Conservation (phyloP, 352 stramenopile species). For the Pythium rhizo-oryzae region DNA sequence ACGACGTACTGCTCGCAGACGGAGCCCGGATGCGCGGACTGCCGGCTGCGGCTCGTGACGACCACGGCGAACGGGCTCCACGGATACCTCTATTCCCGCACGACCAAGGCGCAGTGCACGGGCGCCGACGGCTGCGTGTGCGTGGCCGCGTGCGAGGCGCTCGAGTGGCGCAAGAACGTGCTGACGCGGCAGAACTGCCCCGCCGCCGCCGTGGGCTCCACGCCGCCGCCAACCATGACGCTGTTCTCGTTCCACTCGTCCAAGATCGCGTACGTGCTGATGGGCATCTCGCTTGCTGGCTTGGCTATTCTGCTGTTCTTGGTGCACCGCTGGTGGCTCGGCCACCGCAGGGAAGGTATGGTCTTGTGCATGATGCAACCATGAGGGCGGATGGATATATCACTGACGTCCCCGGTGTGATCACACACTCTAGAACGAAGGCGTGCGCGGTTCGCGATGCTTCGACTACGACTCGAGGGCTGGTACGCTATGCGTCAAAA, state of each 20-base stretch:
- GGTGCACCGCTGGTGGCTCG: conserved; percentile 13
- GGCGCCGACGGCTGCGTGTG: conserved; percentile 55
- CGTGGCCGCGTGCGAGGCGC: conserved; percentile 49
- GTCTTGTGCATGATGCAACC: not conserved
- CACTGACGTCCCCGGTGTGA: not conserved
- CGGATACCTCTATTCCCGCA: conserved; percentile 20
- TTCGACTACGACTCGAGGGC: conserved; percentile 16
- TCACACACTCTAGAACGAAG: not conserved
- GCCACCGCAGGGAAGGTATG: conserved; percentile 14
- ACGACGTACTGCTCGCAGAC: conserved; percentile 48
- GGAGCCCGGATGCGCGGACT: conserved; percentile 45
- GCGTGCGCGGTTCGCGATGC: conserved; percentile 17
- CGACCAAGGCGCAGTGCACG: conserved; percentile 48
- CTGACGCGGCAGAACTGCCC: conserved; percentile 14
- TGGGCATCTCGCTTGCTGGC: conserved; percentile 11
- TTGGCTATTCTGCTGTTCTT: conserved; percentile 14
- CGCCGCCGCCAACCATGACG: conserved; percentile 20
- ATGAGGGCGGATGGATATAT: too few relatives aligned
- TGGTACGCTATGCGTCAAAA: conserved; percentile 23
- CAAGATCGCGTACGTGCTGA: conserved; percentile 12
- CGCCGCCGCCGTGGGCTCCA: conserved; percentile 20
- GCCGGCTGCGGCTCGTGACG: conserved; percentile 36
- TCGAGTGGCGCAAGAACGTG: conserved; percentile 34
- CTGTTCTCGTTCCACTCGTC: conserved; percentile 9
- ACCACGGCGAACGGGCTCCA: conserved; percentile 5